Evolutionary conservation across 139 green algal species (phyloP), one percentile per base, ranked within the genome.

Genomic region (Tetradesmus obliquus): DNA sequence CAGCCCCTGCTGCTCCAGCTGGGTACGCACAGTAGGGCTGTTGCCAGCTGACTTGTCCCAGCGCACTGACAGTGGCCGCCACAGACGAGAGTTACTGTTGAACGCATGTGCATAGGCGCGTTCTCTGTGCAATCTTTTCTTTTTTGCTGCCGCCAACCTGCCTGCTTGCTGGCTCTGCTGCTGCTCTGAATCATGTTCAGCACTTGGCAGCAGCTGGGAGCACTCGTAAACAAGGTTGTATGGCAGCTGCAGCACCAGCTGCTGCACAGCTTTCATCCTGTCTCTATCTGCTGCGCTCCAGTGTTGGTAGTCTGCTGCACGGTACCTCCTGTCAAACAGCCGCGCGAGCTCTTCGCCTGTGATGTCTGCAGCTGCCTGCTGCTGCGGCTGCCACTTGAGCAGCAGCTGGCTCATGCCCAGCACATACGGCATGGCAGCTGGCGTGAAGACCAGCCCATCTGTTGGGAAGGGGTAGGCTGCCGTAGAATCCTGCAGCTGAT

Each of bases 401-500:
- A 94, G 76, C 79, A 94, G 88, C 84, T 94, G 87, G 7, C 74
- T n/a, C 90, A 92, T 94, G 79, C 93, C 93, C 53, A 93, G 74
- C 20, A 69, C 76, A 90, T 94, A 94, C 19, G 90, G 90, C 83
- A 88, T 90, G 53, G 22, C 79, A 24, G 45, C 55, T 3, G 93
- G 90, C 32, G 90, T 94, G 45, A 94, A 94, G 12, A 94, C 87
- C 19, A 94, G 79, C 54, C 93, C 93, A 51, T 93, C 88, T n/a
- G 88, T 83, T 24, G 87, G 87, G 83, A 92, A 94, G 9, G 83
- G 84, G 88, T 71, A 93, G 4, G 69, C 32, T 15, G 22, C 24
- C 5, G 24, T 12, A 2, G 45, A 54, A 19, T 22, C 13, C 71
- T 92, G 19, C 58, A 94, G 87, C 55, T 84, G 66, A 22, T 79